Base-by-base conservation (phyloP, 345 rosid genomes). In the Linum trigynum region DNA sequence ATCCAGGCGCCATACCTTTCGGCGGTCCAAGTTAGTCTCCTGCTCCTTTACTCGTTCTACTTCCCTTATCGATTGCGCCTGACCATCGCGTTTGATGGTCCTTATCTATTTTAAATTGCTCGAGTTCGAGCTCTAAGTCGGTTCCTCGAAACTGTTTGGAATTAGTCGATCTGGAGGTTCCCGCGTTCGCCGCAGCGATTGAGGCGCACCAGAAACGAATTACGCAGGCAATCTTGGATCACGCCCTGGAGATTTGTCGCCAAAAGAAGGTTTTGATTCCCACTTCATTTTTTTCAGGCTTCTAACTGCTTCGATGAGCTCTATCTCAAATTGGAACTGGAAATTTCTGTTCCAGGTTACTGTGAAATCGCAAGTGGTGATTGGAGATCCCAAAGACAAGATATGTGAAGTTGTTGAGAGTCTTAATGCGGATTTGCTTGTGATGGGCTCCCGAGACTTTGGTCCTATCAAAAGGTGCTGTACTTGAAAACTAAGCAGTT, bases 341-440 rank as follows among this genome's bases (percentile, higher is more conserved):
- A 61, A 23, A 23, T 50, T 61, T 56, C 36, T 60, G 74, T 23
- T 23, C 66, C 67, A 90, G 98, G 81, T 71, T 57, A 77, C 75
- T 70, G 86, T 86, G 62, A 85, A 84, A 77, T 84, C 84, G 3
- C 72, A 85, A 71, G 97, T 88, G 72, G 86, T 79, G 35, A 59
- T 86, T 66, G 97, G 98, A 38, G 92, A 88, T 73, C 84, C 95
- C 0, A 92, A 84, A 89, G 84, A 92, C 77, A 90, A 83, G 77
- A 84, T 90, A 2, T 88, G 95, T 64, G 98, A 88, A 75, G 72
- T 72, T 14, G 84, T 74, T 8, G 95, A 88, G 72, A 85, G 74
- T 55, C 68, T 81, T 71, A 76, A 79, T 7, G 89, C 82, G 5
- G 95, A 88, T 78, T 72, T 92, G 72, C 89, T 92, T 63, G 92